Percentiles rank a stretch among this genome's conserved stretches.
These are phyloP conservation scores for Anthracocystis walkeri DNA, from an alignment of 1,284 basidiomycete genomes.

Conservation along the genomic window DNA sequence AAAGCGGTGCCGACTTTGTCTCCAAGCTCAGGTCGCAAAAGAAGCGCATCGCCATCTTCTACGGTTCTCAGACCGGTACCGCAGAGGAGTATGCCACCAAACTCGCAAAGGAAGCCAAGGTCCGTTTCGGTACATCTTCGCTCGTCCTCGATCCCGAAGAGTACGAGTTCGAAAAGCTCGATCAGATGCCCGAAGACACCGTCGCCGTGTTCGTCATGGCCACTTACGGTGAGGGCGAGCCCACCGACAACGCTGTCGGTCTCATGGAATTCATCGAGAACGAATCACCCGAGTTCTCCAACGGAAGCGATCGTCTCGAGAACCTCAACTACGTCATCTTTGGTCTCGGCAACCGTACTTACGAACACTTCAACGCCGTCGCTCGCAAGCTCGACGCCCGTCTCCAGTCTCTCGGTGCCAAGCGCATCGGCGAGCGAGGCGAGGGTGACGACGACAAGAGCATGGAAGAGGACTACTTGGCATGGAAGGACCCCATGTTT, in stretches of 20 bases:
- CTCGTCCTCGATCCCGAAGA: slow-evolving; percentile 67
- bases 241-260: slow-evolving; percentile 96
- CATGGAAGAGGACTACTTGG: slow-evolving; percentile 99
- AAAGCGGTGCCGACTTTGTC: slow-evolving; percentile 53
- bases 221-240: slow-evolving; percentile 98
- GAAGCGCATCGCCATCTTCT: slow-evolving; percentile 68
- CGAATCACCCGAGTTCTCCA: slow-evolving; percentile 85
- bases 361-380: slow-evolving; percentile 85
- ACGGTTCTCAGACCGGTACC: slow-evolving; percentile 68
- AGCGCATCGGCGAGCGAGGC: slow-evolving; percentile 88
- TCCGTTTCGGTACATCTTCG: slow-evolving; percentile 67
- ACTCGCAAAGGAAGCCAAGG: slow-evolving; percentile 68
- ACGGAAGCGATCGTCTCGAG: slow-evolving; percentile 80
- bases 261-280: slow-evolving; percentile 92
- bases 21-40: slow-evolving; percentile 63
- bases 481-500: slow-evolving; percentile 99
- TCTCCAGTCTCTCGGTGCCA: slow-evolving; percentile 83
- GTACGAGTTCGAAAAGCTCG: slow-evolving; percentile 96
- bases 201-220: slow-evolving; percentile 95
- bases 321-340: slow-evolving; percentile 96
- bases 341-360: slow-evolving; percentile 90
- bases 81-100: slow-evolving; percentile 69
- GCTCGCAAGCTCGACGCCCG: slow-evolving; percentile 82
- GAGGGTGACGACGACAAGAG: slow-evolving; percentile 99
- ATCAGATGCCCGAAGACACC: slow-evolving; percentile 85